A percentile compares a stretch with the other conserved stretches of the same genome.
Conservation (phyloP, 495 filamentous ascomycete species). For the Penicillium verhagenii region DNA sequence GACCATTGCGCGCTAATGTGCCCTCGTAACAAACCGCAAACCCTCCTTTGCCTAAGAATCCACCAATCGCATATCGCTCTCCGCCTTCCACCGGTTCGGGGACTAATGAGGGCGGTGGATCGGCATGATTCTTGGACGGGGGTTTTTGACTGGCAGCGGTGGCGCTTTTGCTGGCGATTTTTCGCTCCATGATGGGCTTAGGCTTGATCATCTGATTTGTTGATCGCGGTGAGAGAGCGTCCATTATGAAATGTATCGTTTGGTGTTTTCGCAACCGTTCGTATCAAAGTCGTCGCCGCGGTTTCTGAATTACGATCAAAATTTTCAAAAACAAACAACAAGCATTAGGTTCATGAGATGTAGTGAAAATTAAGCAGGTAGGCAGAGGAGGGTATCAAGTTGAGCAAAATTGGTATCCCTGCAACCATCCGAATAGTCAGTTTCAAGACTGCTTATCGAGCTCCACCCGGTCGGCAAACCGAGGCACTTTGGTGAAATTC, state of each 20-base stretch:
- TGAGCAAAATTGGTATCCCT: constrained; percentile 32
- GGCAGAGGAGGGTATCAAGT: constrained; percentile 23
- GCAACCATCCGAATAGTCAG: constrained; percentile 20
- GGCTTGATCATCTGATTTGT: constrained; percentile 58
- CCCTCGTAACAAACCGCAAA: constrained; percentile 92
- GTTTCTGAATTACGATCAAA: constrained; percentile 8
- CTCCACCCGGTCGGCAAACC: constrained; percentile 21
- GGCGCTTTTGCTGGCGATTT: constrained; percentile 55
- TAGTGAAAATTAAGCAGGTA: constrained; percentile 11
- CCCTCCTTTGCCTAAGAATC: constrained; percentile 84
- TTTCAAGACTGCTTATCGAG: constrained; percentile 2
- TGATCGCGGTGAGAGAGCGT: constrained; percentile 70
- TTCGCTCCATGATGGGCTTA: constrained; percentile 39
- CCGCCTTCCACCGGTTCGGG: constrained; percentile 71
- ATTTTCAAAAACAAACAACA: constrained; percentile 20
- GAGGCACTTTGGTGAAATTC: constrained; percentile 3
- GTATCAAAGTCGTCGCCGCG: constrained; percentile 17
- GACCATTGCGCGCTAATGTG: constrained; percentile 59
- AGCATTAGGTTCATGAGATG: constrained; percentile 21
- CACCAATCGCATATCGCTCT: constrained; percentile 79
- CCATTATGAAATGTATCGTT: constrained; percentile 44
- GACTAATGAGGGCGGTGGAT: constrained; percentile 74
- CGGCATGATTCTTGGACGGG: constrained; percentile 60
- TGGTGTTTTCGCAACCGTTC: constrained; percentile 10
- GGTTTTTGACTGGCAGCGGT: constrained; percentile 46